Base-by-base conservation (phyloP, 495 filamentous ascomycete genomes). In the Tuber aestivum region DNA sequence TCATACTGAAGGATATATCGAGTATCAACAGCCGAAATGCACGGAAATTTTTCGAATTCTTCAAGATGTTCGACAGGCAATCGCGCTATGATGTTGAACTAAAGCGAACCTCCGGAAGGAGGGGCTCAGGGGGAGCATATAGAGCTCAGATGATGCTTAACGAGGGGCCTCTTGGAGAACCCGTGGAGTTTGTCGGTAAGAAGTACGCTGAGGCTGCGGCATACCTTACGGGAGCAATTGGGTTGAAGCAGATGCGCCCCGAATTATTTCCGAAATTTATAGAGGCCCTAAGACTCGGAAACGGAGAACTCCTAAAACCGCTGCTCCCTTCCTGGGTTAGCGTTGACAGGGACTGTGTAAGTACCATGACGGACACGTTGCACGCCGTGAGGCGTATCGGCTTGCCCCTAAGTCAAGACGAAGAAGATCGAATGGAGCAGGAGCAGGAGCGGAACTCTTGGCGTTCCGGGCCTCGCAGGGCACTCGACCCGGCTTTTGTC, bases 31-130 rank as follows among this genome's bases (percentile, higher is more conserved):
- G 77, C 23, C 81, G 82, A 41, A 87, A 85, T 73, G 85, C 84
- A 23, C 79, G 75, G 41, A 82, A 79, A 27, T 87, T 87, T 77
- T 80, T 88, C 70, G 84, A 86, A 7, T 87, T 83, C 75, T 84
- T 83, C 68, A 85, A 82, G 70, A 80, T 84, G n/a, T 21, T 79
- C 1, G 80, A 83, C 21, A 78, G 72, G 12, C 73, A 75, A 16
- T 50, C 79, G n/a, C 61, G 70, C 32, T 78, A 85, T n/a, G 84
- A 85, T n/a, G 61, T 84, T 38, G 37, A 78, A 23, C 38, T 74
- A 20, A 80, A 83, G 72, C 56, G 65, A 73, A 70, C 48, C 37
- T 7, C 20, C 10, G 72, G 74, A 65, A 75, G 65, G 72, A 82
- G 41, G 70, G 21, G 78, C 20, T 73, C 50, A 38, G 72, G 69